Evolutionary conservation across 2,329 filamentous ascomycete genomes (phyloP).

Genomic region (Fusarium luffae): DNA sequence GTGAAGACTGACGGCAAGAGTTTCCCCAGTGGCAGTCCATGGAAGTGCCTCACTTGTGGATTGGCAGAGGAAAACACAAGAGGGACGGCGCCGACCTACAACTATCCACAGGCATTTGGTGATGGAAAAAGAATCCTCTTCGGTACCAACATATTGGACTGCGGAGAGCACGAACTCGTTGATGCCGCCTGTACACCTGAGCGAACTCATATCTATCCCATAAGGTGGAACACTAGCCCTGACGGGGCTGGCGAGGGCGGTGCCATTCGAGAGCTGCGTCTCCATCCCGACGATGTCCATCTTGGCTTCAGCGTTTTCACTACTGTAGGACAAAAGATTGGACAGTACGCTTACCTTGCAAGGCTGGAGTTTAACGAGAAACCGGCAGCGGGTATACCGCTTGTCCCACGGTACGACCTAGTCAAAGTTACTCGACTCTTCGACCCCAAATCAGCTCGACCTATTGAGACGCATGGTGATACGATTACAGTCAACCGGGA

Average conservation of each 20-base stretch:
- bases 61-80: conserved; percentile 48
- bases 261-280: conserved; percentile 54
- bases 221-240: conserved; percentile 27
- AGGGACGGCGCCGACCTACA: conserved; percentile 29
- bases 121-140: conserved; percentile 52
- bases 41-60: conserved; percentile 60
- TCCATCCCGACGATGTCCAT: conserved; percentile 59
- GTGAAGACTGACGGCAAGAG: conserved; percentile 54
- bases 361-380: conserved; percentile 54
- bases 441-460: conserved; percentile 26
- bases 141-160: conserved; percentile 53
- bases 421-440: conserved; percentile 52
- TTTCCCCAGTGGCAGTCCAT: conserved; percentile 57
- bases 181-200: conserved; percentile 30
- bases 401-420: conserved; percentile 53
- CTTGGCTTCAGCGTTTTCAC: conserved; percentile 56
- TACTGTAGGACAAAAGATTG: background rate
- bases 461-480: background rate
- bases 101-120: conserved; percentile 58
- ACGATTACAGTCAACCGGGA: background rate
- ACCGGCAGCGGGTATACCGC: conserved; percentile 46
- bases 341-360: conserved; percentile 51
- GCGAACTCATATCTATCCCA: background rate
- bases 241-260: conserved; percentile 49
- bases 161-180: conserved; percentile 47